A percentile compares a stretch with the other conserved stretches of the same genome.
These are phyloP conservation scores for Aspergillus caelatus DNA, from an alignment of 2,329 filamentous ascomycete genomes.

Conservation along the genomic window DNA sequence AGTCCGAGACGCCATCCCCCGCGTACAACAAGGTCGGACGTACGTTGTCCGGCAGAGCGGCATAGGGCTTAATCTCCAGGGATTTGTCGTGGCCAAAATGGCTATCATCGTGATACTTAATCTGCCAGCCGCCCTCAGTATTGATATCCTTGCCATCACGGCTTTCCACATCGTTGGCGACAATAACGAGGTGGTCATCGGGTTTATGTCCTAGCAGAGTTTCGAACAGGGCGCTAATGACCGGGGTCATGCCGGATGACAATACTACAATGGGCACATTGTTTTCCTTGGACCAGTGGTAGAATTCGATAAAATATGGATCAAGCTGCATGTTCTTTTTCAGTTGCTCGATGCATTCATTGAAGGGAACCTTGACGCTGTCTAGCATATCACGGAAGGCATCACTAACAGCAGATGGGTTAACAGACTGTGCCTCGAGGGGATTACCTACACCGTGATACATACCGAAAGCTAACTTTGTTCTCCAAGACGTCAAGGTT, in stretches of 20 bases:
- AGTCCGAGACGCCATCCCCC: conserved; percentile 89
- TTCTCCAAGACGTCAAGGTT: conserved; percentile 78
- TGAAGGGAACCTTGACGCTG: conserved; percentile 76
- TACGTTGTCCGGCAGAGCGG: conserved; percentile 63
- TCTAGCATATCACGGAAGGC: conserved; percentile 92
- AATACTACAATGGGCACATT: conserved; percentile 92
- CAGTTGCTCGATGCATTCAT: conserved; percentile 78
- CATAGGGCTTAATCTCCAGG: conserved; percentile 83
- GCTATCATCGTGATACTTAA: conserved; percentile 85
- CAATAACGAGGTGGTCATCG: conserved; percentile 74
- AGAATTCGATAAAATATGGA: conserved; percentile 85
- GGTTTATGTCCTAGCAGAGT: conserved; percentile 79
- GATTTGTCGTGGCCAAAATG: conserved; percentile 97
- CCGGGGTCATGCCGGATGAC: conserved; percentile 87
- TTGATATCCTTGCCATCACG: conserved; percentile 73
- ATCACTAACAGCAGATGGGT: conserved; percentile 53
- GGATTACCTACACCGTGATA: background rate
- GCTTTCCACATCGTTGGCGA: conserved; percentile 78
- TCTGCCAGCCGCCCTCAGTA: conserved; percentile 81
- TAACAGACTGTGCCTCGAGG: conserved; percentile 4
- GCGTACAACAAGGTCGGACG: conserved; percentile 90
- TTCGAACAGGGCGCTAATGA: conserved; percentile 81
- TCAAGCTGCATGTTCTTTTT: conserved; percentile 85
- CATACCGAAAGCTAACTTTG: conserved; percentile 69
- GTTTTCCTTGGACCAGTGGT: conserved; percentile 75